These are phyloP conservation scores for Cadophora malorum DNA, from an alignment of 2,329 filamentous ascomycete species.

Conservation along the genomic window DNA sequence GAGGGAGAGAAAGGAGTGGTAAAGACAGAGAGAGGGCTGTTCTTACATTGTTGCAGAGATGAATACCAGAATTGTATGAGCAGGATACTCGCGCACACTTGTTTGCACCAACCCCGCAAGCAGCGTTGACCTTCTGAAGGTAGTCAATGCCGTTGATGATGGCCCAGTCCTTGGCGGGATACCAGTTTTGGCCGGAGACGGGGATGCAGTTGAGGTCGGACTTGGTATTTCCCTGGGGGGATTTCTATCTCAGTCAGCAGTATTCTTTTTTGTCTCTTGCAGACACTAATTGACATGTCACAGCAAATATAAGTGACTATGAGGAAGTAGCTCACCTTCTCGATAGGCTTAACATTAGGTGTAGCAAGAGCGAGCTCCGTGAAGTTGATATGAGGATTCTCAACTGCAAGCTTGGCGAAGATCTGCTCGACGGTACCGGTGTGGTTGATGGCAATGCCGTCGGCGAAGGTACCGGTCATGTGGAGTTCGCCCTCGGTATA, in stretches of 20 bases:
- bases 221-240: background rate
- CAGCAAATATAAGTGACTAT: too few species aligned
- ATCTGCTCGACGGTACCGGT: slow-evolving; percentile 8
- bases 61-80: background rate
- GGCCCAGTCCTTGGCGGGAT: background rate
- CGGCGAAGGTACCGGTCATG: background rate
- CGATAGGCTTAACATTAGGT: background rate
- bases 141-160: background rate
- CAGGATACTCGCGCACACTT: background rate
- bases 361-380: background rate
- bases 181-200: slow-evolving; percentile 2
- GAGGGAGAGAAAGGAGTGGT: too few species aligned
- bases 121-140: background rate
- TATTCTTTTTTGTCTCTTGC: background rate
- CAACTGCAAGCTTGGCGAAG: background rate
- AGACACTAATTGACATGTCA: too few species aligned
- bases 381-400: background rate
- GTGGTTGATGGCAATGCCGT: background rate
- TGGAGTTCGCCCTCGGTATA: background rate
- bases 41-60: background rate
- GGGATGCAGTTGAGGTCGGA: slow-evolving; percentile 2
- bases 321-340: background rate
- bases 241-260: background rate
- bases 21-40: background rate
- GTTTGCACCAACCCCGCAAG: background rate